Base-by-base conservation (phyloP, 192 early-diverging fungal genomes). In the Coemansia sp. region DNA sequence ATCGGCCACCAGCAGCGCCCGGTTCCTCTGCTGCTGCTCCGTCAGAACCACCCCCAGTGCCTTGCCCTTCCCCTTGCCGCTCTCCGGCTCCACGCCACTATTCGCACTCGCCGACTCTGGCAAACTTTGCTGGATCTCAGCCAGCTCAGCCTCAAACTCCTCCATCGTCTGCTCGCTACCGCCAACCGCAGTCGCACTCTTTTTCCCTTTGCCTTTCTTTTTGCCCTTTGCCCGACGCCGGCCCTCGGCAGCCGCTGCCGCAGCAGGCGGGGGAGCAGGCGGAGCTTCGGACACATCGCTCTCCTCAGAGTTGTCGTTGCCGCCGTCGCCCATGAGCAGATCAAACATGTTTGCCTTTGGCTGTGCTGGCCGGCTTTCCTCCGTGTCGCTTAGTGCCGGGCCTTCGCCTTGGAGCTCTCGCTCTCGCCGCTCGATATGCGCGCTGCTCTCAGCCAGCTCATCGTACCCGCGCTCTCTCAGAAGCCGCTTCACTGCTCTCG, bases 1-100 rank as follows among this genome's bases (percentile, higher is more conserved):
- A 41, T 95, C 90, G 1, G 55, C 67, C 2, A 60, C 62, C 34
- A 81, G 62, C 58, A 81, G 62, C 39, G 72, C 71, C 22, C 67
- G 67, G 40, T 62, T 70, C 55, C 34, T 58, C 44, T 76, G 79
- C 69, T 76, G 72, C 69, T 68, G 56, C 7, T 39, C 46, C 4
- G 64, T 63, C 19, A 70, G 50, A 15, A 41, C 62, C 17, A 67
- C 62, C n/a, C 63, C 76, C 27, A 68, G 58, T 39, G 58, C 72
- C 62, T 36, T 63, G 36, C 56, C 60, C 17, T 56, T 61, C 2
- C 46, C 46, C 5, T 15, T 50, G 1, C 52, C 17, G 7, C 62
- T 62, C 10, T 24, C 42, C 41, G 46, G 37, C 14, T 43, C 39
- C 14, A 3, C 63, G 4, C 52, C 27, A 10, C 12, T 69, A 27